Base-by-base conservation (phyloP, 208 protist genomes). In the Crithidia acanthocephali region DNA sequence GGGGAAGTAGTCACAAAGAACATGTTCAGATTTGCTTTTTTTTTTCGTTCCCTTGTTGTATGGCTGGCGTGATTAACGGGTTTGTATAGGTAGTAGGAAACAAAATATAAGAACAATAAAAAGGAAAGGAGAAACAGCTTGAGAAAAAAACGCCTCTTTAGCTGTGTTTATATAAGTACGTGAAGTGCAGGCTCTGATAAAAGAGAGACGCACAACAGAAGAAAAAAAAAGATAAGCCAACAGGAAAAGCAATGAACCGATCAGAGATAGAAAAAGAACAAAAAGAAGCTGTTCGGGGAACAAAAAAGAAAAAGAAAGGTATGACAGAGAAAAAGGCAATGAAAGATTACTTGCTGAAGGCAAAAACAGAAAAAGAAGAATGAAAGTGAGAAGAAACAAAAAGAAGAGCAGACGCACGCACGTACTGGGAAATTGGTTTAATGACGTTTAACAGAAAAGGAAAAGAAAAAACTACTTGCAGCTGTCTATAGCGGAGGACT, bases 1-100 rank as follows among this genome's bases (percentile, higher is more conserved):
- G 73, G 44, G 2, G 48, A 42, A 18, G 66, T 45, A 3, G 57
- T n/a, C 1, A 73, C 27, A 13, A 67, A 79, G 53, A 63, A 74
- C 73, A 79, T 79, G 22, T 44, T 58, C 11, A 22, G 13, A 10
- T 40, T 13, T 35, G 8, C 27, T 40, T 40, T 72, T 51, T 37
- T 28, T 55, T 53, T 37, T 48, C 18, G 44, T 70, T 70, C 5
- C 22, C 9, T 52, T 52, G 2, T 30, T 68, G 9, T 48, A 42
- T 42, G 13, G 9, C 37, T 15, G 9, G 44, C 5, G 35, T 40
- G 35, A 40, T n/a, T 15, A 48, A 48, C 44, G 44, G 4, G 4
- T 48, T 13, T 15, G 13, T 9, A 3, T n/a, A 48, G 4, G 5
- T 48, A 48, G 18, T 22, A 48, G 4, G 18, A 48, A n/a, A 48